Base-by-base conservation (phyloP, 805 yeast species). In the Lachancea meyersii region DNA sequence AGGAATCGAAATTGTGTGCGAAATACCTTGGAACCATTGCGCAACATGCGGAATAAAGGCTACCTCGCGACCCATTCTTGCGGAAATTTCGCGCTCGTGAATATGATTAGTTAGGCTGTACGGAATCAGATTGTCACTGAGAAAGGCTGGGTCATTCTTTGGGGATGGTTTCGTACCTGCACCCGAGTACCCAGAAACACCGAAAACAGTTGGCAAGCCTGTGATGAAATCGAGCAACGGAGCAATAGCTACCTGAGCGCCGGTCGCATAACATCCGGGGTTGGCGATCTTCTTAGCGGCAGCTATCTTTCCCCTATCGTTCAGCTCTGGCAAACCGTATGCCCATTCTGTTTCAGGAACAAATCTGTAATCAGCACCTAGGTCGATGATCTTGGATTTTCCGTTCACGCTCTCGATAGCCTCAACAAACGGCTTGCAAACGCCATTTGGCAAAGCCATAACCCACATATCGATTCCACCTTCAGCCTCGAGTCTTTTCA, bases 191-290 rank as follows among this genome's bases (percentile, higher is more conserved):
- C 99, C 99, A 38, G 96, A 86, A 26, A 93, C 93, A 60, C 98
- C 98, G 61, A 93, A 93, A 10, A 91, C 73, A 3, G 87, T 71
- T 40, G 99, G 97, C 22, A 74, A 70, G 27, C 93, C 93, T 11
- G 70, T 67, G 31, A 80, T 71, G 57, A 76, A 76, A 38, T 80
- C 77, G n/a, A 75, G 66, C 54, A 93, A 70, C 27, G 98, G 99
- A 37, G 91, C 80, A 60, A 93, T 81, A 11, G 95, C 89, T 20
- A 88, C 67, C 71, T 93, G 97, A 11, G 97, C 93, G 45, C 94
- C 97, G 35, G 99, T 93, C n/a, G 98, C 97, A 63, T 89, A 93
- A 72, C 99, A 93, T 37, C 98, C 99, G 2, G 99, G 99, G 68
- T 93, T 93, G 4, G 97, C 82, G 48, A 93, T 85, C 61, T 84